These are phyloP conservation scores for Voacanga thouarsii DNA, from an alignment of 257 asterid species.

Conservation along the genomic window DNA sequence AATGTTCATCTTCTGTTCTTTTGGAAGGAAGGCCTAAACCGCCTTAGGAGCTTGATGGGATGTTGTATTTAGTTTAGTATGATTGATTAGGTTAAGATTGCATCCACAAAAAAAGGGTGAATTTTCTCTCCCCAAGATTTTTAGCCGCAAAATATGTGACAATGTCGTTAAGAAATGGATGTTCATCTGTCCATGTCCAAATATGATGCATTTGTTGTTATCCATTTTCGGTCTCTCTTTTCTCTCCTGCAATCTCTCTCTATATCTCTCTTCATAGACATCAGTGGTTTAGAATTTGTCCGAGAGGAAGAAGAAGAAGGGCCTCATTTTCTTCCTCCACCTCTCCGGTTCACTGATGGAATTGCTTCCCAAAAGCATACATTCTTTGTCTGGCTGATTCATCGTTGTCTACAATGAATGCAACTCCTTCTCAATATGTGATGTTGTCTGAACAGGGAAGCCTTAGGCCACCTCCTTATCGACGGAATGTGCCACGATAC, in stretches of 20 bases:
- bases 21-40: neutral
- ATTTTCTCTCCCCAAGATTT: neutral
- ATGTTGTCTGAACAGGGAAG: neutral
- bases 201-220: neutral
- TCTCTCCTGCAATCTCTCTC: neutral
- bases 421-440: neutral
- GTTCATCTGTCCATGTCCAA: neutral
- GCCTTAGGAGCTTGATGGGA: neutral
- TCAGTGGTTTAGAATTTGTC: neutral
- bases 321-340: conserved; percentile 4
- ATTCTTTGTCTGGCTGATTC: neutral
- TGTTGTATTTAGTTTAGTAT: neutral
- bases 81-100: neutral
- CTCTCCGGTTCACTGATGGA: neutral
- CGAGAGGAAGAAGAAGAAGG: neutral
- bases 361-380: neutral
- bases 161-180: conserved; percentile 1
- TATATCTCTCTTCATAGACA: neutral
- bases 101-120: neutral
- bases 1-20: neutral
- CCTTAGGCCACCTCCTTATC: conserved; percentile 13
- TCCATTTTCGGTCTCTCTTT: neutral
- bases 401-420: neutral
- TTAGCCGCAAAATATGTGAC: neutral
- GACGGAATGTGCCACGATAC: conserved; percentile 39